These are phyloP conservation scores for Daldinia eschscholtzii DNA, from an alignment of 2,329 filamentous ascomycete genomes.

Conservation along the genomic window DNA sequence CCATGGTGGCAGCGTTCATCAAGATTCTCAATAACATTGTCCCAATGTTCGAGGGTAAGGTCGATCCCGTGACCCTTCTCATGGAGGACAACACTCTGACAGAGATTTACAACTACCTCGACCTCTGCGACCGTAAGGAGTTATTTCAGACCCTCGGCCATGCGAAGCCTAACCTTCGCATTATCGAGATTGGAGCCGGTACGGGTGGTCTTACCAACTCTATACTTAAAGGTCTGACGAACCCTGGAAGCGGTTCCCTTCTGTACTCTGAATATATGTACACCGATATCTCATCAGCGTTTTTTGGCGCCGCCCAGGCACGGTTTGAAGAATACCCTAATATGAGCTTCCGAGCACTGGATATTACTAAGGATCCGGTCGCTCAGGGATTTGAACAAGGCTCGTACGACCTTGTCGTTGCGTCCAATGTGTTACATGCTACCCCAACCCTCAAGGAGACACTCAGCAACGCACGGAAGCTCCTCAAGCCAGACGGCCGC, in stretches of 20 bases:
- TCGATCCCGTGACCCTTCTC: not conserved
- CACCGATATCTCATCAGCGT: conserved; percentile 10
- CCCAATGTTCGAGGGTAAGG: not conserved
- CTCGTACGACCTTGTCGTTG: conserved; percentile 45
- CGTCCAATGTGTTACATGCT: conserved; percentile 46
- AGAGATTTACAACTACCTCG: conserved; percentile 32
- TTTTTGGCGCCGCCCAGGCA: not conserved
- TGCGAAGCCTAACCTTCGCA: conserved; percentile 29
- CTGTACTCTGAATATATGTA: conserved; percentile 7
- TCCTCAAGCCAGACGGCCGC: conserved; percentile 45
- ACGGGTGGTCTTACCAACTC: conserved; percentile 17
- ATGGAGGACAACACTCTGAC: conserved; percentile 10
- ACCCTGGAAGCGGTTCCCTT: not conserved
- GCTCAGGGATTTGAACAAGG: conserved; percentile 1
- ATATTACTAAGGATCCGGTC: conserved; percentile 1
- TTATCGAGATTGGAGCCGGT: conserved; percentile 35
- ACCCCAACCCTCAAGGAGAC: conserved; percentile 29
- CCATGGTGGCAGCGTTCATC: not conserved
- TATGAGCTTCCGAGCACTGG: not conserved
- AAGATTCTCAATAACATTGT: not conserved
- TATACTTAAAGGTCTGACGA: conserved; percentile 21
- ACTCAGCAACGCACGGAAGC: conserved; percentile 35
- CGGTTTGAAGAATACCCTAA: not conserved
- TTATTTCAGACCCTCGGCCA: conserved; percentile 27
- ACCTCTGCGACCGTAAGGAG: conserved; percentile 30